A percentile compares a stretch with the other conserved stretches of the same genome.
Evolutionary conservation across 2,329 filamentous ascomycete species (phyloP).

Genomic region (Colletotrichum cuscutae): DNA sequence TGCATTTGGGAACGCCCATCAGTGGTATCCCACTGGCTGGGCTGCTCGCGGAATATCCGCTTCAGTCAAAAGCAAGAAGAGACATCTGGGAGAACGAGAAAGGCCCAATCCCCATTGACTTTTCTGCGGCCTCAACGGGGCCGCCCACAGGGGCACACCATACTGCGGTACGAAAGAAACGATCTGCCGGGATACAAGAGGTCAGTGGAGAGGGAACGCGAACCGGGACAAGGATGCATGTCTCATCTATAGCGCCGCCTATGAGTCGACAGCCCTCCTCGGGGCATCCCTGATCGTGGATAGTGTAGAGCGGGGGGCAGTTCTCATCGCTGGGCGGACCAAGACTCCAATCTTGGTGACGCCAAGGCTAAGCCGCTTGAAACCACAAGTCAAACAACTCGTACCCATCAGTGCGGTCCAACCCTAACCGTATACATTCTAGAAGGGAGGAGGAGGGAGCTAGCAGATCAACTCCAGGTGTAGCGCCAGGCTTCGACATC

Average conservation of each 20-base stretch:
- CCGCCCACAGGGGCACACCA: background rate
- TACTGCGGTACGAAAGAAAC: background rate
- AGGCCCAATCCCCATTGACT: conserved; percentile 4
- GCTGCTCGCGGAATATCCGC: background rate
- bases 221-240: conserved; percentile 14
- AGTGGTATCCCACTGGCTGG: background rate
- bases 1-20: conserved; percentile 16
- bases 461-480: background rate
- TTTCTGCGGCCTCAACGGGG: background rate
- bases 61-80: background rate
- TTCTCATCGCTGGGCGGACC: conserved; percentile 8
- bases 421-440: conserved; percentile 1
- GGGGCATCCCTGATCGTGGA: background rate
- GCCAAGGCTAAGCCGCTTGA: conserved; percentile 15
- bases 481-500: background rate
- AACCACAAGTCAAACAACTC: conserved; percentile 26
- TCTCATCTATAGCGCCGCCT: conserved; percentile 26
- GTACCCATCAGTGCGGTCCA: conserved; percentile 12
- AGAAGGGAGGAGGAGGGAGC: background rate
- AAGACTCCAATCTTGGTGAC: conserved; percentile 21
- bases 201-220: conserved; percentile 5
- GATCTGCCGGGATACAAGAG: conserved; percentile 34
- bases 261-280: conserved; percentile 16
- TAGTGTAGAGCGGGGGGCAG: background rate
- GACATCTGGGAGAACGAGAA: background rate